Percentiles rank a stretch among this genome's conserved stretches.
Conservation (phyloP, 345 rosid species). For the Dovyalis caffra region DNA sequence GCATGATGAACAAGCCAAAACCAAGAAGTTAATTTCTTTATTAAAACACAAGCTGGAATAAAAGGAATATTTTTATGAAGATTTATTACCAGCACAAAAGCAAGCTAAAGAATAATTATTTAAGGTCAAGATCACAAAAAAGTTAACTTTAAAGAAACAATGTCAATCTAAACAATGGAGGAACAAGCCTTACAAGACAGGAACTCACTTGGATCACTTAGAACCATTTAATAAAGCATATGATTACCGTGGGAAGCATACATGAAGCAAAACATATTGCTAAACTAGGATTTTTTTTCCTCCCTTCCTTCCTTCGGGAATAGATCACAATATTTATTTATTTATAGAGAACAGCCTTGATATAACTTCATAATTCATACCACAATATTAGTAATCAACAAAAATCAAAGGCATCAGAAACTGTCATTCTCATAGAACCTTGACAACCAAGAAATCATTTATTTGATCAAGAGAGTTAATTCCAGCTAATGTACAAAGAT, state of each 20-base stretch:
- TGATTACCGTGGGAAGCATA: not conserved
- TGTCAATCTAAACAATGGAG: not conserved
- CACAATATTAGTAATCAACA: not conserved
- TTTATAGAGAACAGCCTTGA: not conserved
- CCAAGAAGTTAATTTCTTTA: not conserved
- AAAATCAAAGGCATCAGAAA: not conserved
- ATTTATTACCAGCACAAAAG: not conserved
- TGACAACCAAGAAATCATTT: slow-evolving; percentile 3
- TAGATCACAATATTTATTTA: not conserved
- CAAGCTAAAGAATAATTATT: not conserved
- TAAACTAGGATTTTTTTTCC: not conserved
- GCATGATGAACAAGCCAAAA: not conserved
- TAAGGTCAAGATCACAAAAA: not conserved
- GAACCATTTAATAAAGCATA: not conserved
- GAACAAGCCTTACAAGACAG: not conserved
- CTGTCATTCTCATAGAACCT: not conserved
- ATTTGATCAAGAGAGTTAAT: not conserved
- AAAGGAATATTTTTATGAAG: not conserved
- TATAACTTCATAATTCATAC: not conserved
- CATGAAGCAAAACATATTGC: not conserved
- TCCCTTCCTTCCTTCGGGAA: not conserved
- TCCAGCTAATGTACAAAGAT: not conserved
- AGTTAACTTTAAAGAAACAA: not conserved
- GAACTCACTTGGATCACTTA: not conserved
- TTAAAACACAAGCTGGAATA: not conserved